These are phyloP conservation scores for Orbilia javanica DNA, from an alignment of 2,329 filamentous ascomycete species.

Conservation along the genomic window DNA sequence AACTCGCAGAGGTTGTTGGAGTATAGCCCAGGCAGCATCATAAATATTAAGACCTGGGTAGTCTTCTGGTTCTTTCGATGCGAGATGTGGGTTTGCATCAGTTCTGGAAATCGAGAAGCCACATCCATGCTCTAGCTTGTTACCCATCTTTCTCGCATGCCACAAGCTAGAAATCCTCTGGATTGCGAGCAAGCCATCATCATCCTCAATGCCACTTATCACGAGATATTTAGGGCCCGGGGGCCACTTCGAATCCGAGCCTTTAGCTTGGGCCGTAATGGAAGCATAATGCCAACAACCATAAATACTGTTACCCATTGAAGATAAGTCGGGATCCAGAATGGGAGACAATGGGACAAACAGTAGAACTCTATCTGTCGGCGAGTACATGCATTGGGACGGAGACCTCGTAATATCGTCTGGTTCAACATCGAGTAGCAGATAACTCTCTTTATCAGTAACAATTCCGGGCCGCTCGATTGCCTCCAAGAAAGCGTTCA, in stretches of 20 bases:
- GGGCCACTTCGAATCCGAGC: too few species aligned
- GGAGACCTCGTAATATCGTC: too few species aligned
- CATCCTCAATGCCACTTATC: background rate
- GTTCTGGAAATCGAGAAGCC: background rate
- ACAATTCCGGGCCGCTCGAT: background rate
- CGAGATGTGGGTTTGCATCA: background rate
- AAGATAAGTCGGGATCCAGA: too few species aligned
- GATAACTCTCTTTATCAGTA: background rate
- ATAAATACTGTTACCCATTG: too few species aligned
- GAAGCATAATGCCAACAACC: background rate
- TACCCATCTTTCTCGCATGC: background rate
- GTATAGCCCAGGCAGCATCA: background rate
- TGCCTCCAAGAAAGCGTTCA: background rate
- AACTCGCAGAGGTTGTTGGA: background rate
- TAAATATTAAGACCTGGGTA: background rate
- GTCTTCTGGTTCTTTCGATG: background rate
- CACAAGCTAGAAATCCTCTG: background rate
- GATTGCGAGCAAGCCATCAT: background rate
- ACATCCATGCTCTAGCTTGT: background rate
- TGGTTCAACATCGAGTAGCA: too few species aligned
- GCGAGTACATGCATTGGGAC: background rate
- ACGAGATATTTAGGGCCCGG: background rate
- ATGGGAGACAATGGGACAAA: too few species aligned
- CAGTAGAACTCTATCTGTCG: background rate
- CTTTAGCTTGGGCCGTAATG: too few species aligned